Evolutionary conservation across 352 stramenopile genomes (phyloP), one percentile per base, ranked within the genome.

Genomic region (Pythium angustatum): DNA sequence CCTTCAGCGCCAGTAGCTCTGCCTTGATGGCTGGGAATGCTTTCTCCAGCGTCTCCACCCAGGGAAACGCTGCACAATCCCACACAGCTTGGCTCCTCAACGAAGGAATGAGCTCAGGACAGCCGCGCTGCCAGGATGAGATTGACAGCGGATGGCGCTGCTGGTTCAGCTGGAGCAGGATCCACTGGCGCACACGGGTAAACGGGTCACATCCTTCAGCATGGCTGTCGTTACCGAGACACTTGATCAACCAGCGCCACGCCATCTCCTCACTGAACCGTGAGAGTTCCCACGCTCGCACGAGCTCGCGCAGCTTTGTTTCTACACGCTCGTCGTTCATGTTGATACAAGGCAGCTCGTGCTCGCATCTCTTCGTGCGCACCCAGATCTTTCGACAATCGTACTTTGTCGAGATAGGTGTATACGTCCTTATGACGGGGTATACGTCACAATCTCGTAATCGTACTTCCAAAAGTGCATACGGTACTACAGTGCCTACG

Each of bases 161-260:
- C 17, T 66, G 51, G 61, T 93, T 94, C 17, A 96, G 60, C 58
- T 92, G 78, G 71, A 83, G 58, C 24, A 93, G 47, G 17, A 93
- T 60, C 87, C 85, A 96, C 59, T 78, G 64, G 36, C 79, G 73
- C 48, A 96, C 47, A 6, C 75, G 72, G 27, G 51, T 58, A 26
- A 87, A 72, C 24, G 70, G 62, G n/a, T 72, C 63, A 17, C 47
- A 26, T n/a, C 75, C 68, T 14, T 76, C 58, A 33, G 60, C 44
- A 3, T 58, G 36, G 8, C 74, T 62, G 5, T 71, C 57, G 28
- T 58, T 54, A 19, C 66, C 65, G 6, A 88, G 48, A 21, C 73
- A 75, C 34, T 66, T 61, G 56, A 65, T 34, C 11, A 93, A 58
- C 81, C 85, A 93, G 27, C 85, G 74, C 55, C 83, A 59, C n/a